phyloP scores from a whole-genome alignment of 2,329 filamentous ascomycete species.

The Neofusicoccum kwambonambiense region DNA sequence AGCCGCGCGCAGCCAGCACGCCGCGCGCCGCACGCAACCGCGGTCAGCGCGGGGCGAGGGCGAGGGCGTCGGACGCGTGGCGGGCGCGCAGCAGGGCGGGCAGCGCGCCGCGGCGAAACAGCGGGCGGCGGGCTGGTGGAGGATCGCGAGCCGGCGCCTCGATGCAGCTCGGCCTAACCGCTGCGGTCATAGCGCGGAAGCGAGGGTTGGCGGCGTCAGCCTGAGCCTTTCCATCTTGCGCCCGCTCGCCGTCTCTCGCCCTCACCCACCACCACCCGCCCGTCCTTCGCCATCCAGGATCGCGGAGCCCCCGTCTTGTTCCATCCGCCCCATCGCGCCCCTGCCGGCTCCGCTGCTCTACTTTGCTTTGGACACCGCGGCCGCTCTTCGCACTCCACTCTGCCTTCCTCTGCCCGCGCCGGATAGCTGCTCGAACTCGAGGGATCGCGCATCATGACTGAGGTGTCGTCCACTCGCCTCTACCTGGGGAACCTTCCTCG shows the following conservation, averaged over 20 bases:
- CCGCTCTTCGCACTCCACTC: neutral
- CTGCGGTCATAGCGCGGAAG: neutral
- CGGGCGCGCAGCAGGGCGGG: neutral
- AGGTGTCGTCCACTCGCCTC: conserved; percentile 91
- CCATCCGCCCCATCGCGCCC: neutral
- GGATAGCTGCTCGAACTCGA: conserved; percentile 2
- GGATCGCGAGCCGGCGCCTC: conserved; percentile 4
- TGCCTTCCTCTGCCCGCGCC: conserved; percentile 7
- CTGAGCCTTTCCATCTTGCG: conserved; percentile 9
- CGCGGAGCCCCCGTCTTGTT: conserved; percentile 10
- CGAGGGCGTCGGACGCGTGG: neutral
- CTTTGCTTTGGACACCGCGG: conserved; percentile 15
- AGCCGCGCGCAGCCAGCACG: no score
- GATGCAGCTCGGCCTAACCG: neutral
- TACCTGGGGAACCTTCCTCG: conserved; percentile 98
- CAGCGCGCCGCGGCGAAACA: neutral
- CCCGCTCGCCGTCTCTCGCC: neutral
- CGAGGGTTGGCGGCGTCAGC: conserved; percentile 6
- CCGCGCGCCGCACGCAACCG: no score
- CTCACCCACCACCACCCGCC: neutral
- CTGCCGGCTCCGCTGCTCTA: conserved; percentile 5
- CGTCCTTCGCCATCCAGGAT: conserved; percentile 17
- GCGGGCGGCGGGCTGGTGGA: neutral
- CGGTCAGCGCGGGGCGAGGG: neutral
- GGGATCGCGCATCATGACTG: conserved; percentile 60